Conservation (phyloP, 2,329 filamentous ascomycete genomes). For the Hypomyces perniciosus region DNA sequence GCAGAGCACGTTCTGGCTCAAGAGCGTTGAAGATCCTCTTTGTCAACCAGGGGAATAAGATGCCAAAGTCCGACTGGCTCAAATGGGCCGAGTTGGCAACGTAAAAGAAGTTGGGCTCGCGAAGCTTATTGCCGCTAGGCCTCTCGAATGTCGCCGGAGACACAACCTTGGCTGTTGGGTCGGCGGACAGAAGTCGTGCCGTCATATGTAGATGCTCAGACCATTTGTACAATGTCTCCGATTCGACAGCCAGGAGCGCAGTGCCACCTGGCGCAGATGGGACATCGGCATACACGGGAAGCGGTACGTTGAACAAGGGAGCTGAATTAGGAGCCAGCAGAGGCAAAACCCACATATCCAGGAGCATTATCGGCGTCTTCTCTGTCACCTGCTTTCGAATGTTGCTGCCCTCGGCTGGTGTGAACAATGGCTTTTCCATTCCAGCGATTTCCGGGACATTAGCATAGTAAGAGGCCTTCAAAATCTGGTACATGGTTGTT, state of each 20-base stretch:
- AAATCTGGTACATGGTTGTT: constrained; percentile 65
- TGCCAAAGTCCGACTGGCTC: constrained; percentile 75
- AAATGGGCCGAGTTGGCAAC: constrained; percentile 69
- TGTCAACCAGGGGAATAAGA: constrained; percentile 70
- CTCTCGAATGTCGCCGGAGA: constrained; percentile 36
- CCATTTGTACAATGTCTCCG: constrained; percentile 76
- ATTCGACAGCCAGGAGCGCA: constrained; percentile 64
- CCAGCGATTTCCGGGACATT: constrained; percentile 37
- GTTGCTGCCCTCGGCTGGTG: constrained; percentile 47
- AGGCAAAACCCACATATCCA: constrained; percentile 79
- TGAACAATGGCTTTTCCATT: constrained; percentile 55
- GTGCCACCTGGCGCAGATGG: constrained; percentile 47
- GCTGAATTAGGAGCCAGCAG: constrained; percentile 56
- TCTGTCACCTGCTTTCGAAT: constrained; percentile 63
- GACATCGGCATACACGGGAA: constrained; percentile 59
- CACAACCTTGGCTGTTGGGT: constrained; percentile 40
- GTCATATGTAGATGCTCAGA: constrained; percentile 63
- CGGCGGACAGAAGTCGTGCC: constrained; percentile 57
- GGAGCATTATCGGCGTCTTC: constrained; percentile 57
- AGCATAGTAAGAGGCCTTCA: constrained; percentile 73
- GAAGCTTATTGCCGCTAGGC: constrained; percentile 36
- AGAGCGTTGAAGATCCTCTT: constrained; percentile 52
- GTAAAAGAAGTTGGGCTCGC: constrained; percentile 66
- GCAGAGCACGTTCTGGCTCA: constrained; percentile 52
- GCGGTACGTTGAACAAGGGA: constrained; percentile 63